phyloP scores from a whole-genome alignment of 2,329 filamentous ascomycete genomes.

The Paecilomyces niveus region DNA sequence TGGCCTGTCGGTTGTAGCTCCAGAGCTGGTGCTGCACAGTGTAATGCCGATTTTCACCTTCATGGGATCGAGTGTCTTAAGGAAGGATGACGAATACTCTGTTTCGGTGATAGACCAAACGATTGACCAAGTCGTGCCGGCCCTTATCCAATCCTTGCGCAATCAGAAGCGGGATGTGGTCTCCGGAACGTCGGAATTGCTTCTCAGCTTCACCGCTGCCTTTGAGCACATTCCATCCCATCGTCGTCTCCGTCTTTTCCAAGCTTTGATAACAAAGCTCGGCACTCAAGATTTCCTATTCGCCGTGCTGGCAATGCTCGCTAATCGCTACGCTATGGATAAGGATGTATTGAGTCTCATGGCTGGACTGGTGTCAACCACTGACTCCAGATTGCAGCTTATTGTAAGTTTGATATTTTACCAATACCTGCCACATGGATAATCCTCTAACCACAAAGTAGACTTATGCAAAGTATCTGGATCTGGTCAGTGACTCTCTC shows the following conservation, averaged over 20 bases:
- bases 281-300: constrained; percentile 83
- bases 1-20: constrained; percentile 75
- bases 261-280: constrained; percentile 75
- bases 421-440: neutral
- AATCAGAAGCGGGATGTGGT: constrained; percentile 70
- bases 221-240: constrained; percentile 94
- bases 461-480: constrained; percentile 69
- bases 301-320: constrained; percentile 78
- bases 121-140: constrained; percentile 87
- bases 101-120: constrained; percentile 92
- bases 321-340: constrained; percentile 79
- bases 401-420: constrained; percentile 20
- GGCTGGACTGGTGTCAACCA: constrained; percentile 64
- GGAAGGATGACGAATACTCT: constrained; percentile 93
- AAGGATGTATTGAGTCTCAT: constrained; percentile 69
- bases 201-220: constrained; percentile 93
- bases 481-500: constrained; percentile 67
- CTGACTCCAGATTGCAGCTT: constrained; percentile 69
- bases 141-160: constrained; percentile 76
- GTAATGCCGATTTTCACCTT: constrained; percentile 99
- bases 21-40: constrained; percentile 87
- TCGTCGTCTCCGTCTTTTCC: constrained; percentile 73
- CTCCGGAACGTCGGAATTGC: constrained; percentile 75
- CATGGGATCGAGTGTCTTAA: constrained; percentile 85
- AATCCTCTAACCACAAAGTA: constrained; percentile 27